Base-by-base conservation (phyloP, 108 stramenopile genomes). In the Asterionellopsis glacialis region DNA sequence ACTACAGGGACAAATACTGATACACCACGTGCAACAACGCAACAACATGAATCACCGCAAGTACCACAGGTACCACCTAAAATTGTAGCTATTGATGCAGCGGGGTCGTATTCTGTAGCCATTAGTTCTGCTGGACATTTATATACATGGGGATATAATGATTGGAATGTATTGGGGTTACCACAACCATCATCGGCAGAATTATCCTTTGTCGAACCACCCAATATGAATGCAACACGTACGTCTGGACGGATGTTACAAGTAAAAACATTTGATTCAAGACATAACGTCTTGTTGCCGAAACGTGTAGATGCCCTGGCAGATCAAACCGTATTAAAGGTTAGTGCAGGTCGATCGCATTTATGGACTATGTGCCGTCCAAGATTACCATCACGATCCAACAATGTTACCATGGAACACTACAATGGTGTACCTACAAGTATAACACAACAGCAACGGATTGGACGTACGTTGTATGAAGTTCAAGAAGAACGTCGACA, bases 91-190 rank as follows among this genome's bases (percentile, higher is more conserved):
- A 70, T 93, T 24, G 70, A 76, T 41, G 88, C 88, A 5, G 76
- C 80, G 38, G 84, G 86, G 1, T 78, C 73, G 51, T 93, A 79
- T 50, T 90, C 88, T 27, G 76, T 83, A 45, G 91, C 91, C 26
- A 39, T 85, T 25, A 78, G 80, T 19, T 75, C 81, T 23, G 49
- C 59, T 11, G 91, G 91, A 10, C 84, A 90, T 57, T 51, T 89
- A 6, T 93, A 90, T 51, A 78, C 82, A 19, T 93, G 88, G 88
- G 91, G 91, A 49, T 89, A 81, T 53, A 88, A 86, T 45, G 84
- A 87, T 61, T 80, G 83, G 15, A 70, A 60, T 21, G 75, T 79
- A 41, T 60, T 88, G 16, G 91, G 91, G 3, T 63, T 89, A 39
- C 86, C 88, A 65, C 67, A 51, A 51, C 77, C 64, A 89, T 64